Evolutionary conservation across 2,329 filamentous ascomycete species (phyloP).

Genomic region (Septoria linicola): DNA sequence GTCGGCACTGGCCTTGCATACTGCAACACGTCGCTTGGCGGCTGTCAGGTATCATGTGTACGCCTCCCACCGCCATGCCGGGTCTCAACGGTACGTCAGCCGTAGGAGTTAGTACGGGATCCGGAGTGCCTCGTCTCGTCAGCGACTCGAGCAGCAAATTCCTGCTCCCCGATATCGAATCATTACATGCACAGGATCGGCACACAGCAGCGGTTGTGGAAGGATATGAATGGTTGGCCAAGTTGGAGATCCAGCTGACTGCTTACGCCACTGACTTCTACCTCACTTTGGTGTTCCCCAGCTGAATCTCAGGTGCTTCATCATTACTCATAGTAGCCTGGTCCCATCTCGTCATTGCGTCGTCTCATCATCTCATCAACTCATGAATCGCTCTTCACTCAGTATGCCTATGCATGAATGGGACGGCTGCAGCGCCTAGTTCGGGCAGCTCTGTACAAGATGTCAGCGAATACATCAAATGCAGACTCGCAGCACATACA

Average conservation of each 20-base stretch:
- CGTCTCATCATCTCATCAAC: conserved; percentile 12
- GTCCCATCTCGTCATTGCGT: not conserved
- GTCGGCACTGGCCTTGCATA: not conserved
- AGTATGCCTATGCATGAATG: not conserved
- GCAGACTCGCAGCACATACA: conserved; percentile 23
- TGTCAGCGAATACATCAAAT: not conserved
- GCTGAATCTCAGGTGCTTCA: not conserved
- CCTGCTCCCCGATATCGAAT: too few species aligned
- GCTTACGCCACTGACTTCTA: too few species aligned
- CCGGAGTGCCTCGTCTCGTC: too few species aligned
- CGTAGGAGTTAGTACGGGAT: too few species aligned
- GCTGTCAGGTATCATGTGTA: not conserved
- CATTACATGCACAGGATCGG: too few species aligned
- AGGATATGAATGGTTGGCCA: too few species aligned
- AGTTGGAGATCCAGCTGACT: not conserved
- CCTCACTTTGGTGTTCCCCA: too few species aligned
- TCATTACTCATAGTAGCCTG: not conserved
- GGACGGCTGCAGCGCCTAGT: conserved; percentile 16
- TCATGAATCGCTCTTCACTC: conserved; percentile 6
- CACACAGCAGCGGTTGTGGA: not conserved
- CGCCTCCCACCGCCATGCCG: not conserved
- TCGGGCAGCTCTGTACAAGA: conserved; percentile 31
- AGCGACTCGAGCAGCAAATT: too few species aligned
- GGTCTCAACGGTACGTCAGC: too few species aligned
- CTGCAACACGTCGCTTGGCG: not conserved